Evolutionary conservation across 2,329 filamentous ascomycete species (phyloP), one percentile per base, ranked within the genome.

Genomic region (Aspergillus sp.): DNA sequence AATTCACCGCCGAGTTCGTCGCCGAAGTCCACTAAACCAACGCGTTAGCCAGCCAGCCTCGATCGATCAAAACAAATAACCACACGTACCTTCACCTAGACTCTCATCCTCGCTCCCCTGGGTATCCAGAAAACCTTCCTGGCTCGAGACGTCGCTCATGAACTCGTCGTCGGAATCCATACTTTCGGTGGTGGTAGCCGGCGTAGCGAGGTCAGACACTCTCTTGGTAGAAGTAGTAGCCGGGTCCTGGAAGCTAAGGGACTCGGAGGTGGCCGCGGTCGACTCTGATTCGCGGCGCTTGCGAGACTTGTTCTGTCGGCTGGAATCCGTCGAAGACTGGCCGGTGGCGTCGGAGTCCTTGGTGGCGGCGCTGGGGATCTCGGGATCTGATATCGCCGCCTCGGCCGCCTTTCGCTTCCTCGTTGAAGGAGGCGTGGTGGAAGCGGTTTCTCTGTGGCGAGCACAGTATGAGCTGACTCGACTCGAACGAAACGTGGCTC

Each of bases 101-200:
- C 61, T 68, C 38, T 66, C 79, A 49, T 86, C 84, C 34, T 85
- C 86, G 47, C 82, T 86, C 39, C 82, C 78, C 49, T 86, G 63
- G 15, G 53, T 61, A 27, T 55, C 82, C 42, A 82, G 72, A 39
- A 85, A 74, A 39, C 75, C 74, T 37, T 80, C 78, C 26, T 80
- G 80, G 53, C 82, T 93, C 26, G 84, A 89, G 48, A 80, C 71
- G 53, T 79, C 78, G 49, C 83, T 93, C 74, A 91, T 82, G 60
- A 88, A 88, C 39, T 95, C 89, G 53, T 95, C 86, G 50, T 96
- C 89, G 6, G 88, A 95, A 66, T 94, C 86, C 88, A 95, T 95
- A 43, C 68, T 74, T 5, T 10, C 19, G 6, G 19, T 22, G 58
- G 55, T 64, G 22, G 55, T 54, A 15, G 57, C 52, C 12, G 64